Base-by-base conservation (phyloP, 2,329 filamentous ascomycete species). In the Aureobasidium namibiae region DNA sequence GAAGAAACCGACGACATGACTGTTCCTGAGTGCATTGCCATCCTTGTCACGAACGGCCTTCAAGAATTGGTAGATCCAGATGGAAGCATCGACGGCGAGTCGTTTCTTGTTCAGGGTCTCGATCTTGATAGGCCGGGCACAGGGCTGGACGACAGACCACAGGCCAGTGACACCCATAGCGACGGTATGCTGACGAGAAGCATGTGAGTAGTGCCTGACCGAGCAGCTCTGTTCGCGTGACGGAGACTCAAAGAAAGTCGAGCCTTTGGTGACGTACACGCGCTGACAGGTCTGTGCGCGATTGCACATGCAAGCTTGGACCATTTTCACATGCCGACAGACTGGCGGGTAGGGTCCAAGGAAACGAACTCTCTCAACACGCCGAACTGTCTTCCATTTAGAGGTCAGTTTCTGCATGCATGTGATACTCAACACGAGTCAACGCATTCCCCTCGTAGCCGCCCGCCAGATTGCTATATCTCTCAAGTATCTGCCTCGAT, bases 21-120 rank as follows among this genome's bases (percentile, higher is more conserved):
- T 92, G 76, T 96, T 99, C 64, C 92, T 90, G 56, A 99, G 80
- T 1, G 94, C 94, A 70, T 99, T 96, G 57, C 94, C 94, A 74
- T 99, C 94, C 69, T 97, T 96, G 75, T 99, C 94, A 67, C 94
- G 92, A 11, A 99, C 94, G 10, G 95, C 94, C 77, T 99, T 99
- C 67, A 99, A 84, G 69, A 99, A 99, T 71, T 99, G 94, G 79
- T 99, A 99, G 67, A 99, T 97, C 94, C 94, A 99, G 71, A 99
- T 99, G 13, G 92, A 96, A 61, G 95, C 94, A 75, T 99, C 94
- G 65, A 99, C 90, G 48, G 94, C 95, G 52, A 99, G 87, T 16
- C 94, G 90, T 76, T 96, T 96, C 66, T 89, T 90, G 73, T 97
- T 97, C 62, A 99, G 85, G 14, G 92, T 96, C 67, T 95, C 92